These are phyloP conservation scores for Leccinum solheimii DNA, from an alignment of 1,284 basidiomycete genomes.

Conservation along the genomic window DNA sequence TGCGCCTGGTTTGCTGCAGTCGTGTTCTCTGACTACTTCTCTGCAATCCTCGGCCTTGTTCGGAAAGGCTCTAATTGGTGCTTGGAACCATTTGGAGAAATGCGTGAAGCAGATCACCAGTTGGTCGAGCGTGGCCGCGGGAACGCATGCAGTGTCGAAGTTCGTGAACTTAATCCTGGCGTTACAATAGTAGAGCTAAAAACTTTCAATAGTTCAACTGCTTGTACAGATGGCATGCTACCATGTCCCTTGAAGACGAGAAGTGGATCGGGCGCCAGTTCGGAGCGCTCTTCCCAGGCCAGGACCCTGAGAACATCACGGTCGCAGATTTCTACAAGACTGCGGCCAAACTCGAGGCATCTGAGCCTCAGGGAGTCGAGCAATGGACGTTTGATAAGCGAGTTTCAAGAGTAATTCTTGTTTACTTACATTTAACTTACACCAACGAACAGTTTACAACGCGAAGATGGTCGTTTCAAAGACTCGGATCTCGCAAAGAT, in stretches of 20 bases:
- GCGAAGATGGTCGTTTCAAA: conserved; percentile 62
- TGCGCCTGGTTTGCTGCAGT: conserved; percentile 73
- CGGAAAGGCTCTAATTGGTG: conserved; percentile 71
- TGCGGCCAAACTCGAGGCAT: conserved; percentile 40
- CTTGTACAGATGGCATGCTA: conserved; percentile 81
- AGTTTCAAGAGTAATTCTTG: conserved; percentile 16
- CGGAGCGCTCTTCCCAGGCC: conserved; percentile 52
- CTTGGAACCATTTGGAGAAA: conserved; percentile 68
- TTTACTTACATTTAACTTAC: conserved; percentile 1
- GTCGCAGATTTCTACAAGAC: conserved; percentile 59
- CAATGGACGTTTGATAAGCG: conserved; percentile 72
- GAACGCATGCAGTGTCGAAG: conserved; percentile 76
- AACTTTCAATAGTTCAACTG: conserved; percentile 65
- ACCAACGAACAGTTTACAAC: conserved; percentile 47
- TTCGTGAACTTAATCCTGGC: conserved; percentile 29
- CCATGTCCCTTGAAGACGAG: conserved; percentile 68
- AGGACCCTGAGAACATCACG: conserved; percentile 54
- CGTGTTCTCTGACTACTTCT: conserved; percentile 78
- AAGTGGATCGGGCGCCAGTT: conserved; percentile 61
- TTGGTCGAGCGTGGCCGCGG: conserved; percentile 74
- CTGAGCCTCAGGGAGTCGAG: conserved; percentile 45
- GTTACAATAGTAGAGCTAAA: conserved; percentile 10
- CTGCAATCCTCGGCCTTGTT: conserved; percentile 70
- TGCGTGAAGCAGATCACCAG: conserved; percentile 55
- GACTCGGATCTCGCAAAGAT: conserved; percentile 72